Evolutionary conservation across 1,284 basidiomycete species (phyloP).

Genomic region (Leccinum fuscescens): DNA sequence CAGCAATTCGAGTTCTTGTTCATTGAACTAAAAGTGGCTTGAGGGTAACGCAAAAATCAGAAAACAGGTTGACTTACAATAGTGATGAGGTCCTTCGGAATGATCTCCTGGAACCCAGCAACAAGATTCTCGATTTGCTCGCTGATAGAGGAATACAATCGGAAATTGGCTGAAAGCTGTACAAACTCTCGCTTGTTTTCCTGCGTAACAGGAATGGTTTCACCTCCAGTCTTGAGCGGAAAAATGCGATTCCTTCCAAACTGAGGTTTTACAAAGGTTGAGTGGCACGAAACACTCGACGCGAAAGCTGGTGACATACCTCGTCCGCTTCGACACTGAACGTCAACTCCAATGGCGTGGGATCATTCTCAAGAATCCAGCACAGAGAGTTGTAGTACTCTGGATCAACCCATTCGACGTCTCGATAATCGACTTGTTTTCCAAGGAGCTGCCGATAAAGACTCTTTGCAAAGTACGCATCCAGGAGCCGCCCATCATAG

Average conservation of each 20-base stretch:
- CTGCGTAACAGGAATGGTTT: constrained; percentile 82
- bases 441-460: constrained; percentile 91
- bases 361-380: constrained; percentile 92
- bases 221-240: constrained; percentile 82
- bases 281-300: not conserved
- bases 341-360: constrained; percentile 79
- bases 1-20: constrained; percentile 96
- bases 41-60: not conserved
- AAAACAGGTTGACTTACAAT: constrained; percentile 52
- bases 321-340: constrained; percentile 93
- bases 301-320: constrained; percentile 45
- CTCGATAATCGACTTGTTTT: constrained; percentile 88
- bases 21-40: constrained; percentile 75
- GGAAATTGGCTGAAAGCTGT: constrained; percentile 86
- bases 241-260: constrained; percentile 89
- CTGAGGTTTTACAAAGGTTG: constrained; percentile 36
- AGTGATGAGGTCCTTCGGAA: constrained; percentile 80
- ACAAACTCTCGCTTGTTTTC: constrained; percentile 98
- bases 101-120: constrained; percentile 93
- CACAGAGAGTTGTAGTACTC: constrained; percentile 93
- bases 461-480: constrained; percentile 97
- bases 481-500: constrained; percentile 91
- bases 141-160: constrained; percentile 92
- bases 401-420: constrained; percentile 95
- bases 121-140: constrained; percentile 94